Percentiles rank a stretch among this genome's conserved stretches.
Conservation (phyloP, 768 basidiomycete species). For the Peribolospora kevripleyi region DNA sequence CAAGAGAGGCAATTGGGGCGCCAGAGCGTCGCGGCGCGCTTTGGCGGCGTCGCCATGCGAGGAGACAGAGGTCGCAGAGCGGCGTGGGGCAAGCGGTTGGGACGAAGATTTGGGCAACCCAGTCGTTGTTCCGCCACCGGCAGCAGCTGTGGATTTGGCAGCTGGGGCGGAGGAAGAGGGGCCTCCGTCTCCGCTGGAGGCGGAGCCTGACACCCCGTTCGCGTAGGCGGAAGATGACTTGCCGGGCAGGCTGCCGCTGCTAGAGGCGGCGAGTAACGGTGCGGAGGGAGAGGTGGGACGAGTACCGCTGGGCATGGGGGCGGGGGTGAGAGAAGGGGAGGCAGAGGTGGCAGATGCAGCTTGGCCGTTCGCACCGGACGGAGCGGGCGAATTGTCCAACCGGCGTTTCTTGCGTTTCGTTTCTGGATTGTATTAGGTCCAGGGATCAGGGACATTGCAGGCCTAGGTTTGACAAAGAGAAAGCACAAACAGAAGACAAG, state of each 20-base stretch:
- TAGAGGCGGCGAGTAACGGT: background rate
- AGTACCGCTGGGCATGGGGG: conserved; percentile 1
- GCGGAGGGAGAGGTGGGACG: background rate
- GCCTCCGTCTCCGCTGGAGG: background rate
- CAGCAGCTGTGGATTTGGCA: background rate
- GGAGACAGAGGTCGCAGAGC: background rate
- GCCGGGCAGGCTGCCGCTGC: background rate
- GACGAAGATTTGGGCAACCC: no score
- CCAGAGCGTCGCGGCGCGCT: conserved; percentile 14
- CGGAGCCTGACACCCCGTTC: background rate
- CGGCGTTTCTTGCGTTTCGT: conserved; percentile 7
- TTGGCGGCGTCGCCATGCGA: conserved; percentile 7
- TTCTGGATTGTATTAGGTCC: background rate
- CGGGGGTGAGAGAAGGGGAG: conserved; percentile 1
- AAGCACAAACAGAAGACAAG: background rate
- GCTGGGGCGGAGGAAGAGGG: background rate
- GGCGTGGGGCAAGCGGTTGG: no score
- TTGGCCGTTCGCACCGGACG: background rate
- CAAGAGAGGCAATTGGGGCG: conserved; percentile 19
- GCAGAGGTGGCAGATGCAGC: background rate
- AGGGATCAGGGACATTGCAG: background rate
- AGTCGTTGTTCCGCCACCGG: background rate
- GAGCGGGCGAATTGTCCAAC: conserved; percentile 1
- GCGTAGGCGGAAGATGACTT: background rate
- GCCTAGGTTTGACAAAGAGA: background rate